A percentile compares a stretch with the other conserved stretches of the same genome.
phyloP scores from a whole-genome alignment of 306 rosid genomes.

The Rosa lucieae region DNA sequence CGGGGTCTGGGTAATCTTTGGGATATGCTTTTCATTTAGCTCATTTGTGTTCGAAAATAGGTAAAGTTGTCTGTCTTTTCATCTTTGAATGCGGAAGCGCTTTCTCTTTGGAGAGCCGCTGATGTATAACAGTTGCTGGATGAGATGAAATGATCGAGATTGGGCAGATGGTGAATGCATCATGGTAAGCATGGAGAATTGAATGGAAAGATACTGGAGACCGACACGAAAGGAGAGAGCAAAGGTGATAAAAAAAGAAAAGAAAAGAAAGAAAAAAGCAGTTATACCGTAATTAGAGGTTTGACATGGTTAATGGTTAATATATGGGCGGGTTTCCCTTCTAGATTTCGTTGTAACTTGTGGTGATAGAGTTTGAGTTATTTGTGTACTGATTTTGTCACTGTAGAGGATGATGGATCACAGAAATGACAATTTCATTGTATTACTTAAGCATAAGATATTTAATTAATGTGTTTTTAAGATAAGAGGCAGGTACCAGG shows the following conservation, averaged over 20 bases:
- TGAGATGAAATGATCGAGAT: conserved; percentile 18
- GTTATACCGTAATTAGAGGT: conserved; percentile 16
- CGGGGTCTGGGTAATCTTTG: conserved; percentile 21
- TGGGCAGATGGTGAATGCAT: background rate
- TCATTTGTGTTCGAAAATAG: conserved; percentile 18
- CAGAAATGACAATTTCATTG: conserved; percentile 27
- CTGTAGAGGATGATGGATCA: conserved; percentile 39
- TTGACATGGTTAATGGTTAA: conserved; percentile 11
- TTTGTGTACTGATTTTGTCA: conserved; percentile 35
- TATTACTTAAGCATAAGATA: conserved; percentile 29
- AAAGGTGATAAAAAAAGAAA: background rate
- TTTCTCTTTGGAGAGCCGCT: conserved; percentile 2
- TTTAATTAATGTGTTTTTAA: conserved; percentile 22
- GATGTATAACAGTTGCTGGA: conserved; percentile 11
- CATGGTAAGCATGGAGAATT: background rate
- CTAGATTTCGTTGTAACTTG: conserved; percentile 12
- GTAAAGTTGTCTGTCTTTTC: conserved; percentile 3
- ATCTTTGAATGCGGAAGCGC: conserved; percentile 16
- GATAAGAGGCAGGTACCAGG: conserved; percentile 4
- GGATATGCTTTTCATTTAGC: conserved; percentile 22
- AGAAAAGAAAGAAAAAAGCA: background rate
- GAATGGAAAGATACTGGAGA: background rate
- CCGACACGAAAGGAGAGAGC: background rate
- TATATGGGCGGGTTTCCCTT: conserved; percentile 3
- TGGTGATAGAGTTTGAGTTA: conserved; percentile 24